A percentile compares a stretch with the other conserved stretches of the same genome.
Evolutionary conservation across 2,329 filamentous ascomycete genomes (phyloP).

Genomic region (Pseudogymnoascus sp.): DNA sequence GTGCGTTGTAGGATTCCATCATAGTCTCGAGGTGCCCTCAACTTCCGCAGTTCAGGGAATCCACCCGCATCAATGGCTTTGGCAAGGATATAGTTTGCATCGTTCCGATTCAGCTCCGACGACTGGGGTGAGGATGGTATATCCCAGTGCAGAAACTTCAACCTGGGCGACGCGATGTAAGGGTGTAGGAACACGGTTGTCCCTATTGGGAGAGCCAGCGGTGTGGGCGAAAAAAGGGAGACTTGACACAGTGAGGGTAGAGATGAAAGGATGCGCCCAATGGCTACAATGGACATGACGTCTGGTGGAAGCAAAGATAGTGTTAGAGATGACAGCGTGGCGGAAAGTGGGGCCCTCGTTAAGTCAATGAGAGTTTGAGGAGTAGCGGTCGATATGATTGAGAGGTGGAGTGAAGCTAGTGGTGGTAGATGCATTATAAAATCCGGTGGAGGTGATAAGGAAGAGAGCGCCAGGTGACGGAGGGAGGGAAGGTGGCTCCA

Average conservation of each 20-base stretch:
- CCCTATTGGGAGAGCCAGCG: slow-evolving; percentile 46
- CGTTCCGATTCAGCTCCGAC: slow-evolving; percentile 26
- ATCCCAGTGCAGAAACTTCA: slow-evolving; percentile 55
- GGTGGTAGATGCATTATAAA: slow-evolving; percentile 38
- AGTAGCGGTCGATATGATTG: slow-evolving; percentile 44
- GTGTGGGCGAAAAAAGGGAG: slow-evolving; percentile 44
- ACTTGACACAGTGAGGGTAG: slow-evolving; percentile 39
- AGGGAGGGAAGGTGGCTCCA: slow-evolving; percentile 45
- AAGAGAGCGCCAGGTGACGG: slow-evolving; percentile 50
- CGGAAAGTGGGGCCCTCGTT: slow-evolving; percentile 46
- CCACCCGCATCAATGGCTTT: slow-evolving; percentile 50
- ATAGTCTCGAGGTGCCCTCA: slow-evolving; percentile 61
- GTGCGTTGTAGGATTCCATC: slow-evolving; percentile 60
- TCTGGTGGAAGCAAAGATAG: slow-evolving; percentile 41
- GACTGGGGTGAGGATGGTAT: slow-evolving; percentile 39
- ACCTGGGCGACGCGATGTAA: slow-evolving; percentile 47
- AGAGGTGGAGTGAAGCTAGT: slow-evolving; percentile 46
- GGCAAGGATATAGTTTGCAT: slow-evolving; percentile 55
- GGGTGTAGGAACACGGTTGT: slow-evolving; percentile 55
- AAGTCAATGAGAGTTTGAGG: slow-evolving; percentile 48
- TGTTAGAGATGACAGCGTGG: slow-evolving; percentile 41
- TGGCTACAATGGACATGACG: slow-evolving; percentile 47
- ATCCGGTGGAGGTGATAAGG: slow-evolving; percentile 37
- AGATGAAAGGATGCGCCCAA: slow-evolving; percentile 47
- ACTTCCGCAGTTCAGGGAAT: slow-evolving; percentile 50